Evolutionary conservation across 768 basidiomycete genomes (phyloP).

Genomic region (Tricholoma terreum): DNA sequence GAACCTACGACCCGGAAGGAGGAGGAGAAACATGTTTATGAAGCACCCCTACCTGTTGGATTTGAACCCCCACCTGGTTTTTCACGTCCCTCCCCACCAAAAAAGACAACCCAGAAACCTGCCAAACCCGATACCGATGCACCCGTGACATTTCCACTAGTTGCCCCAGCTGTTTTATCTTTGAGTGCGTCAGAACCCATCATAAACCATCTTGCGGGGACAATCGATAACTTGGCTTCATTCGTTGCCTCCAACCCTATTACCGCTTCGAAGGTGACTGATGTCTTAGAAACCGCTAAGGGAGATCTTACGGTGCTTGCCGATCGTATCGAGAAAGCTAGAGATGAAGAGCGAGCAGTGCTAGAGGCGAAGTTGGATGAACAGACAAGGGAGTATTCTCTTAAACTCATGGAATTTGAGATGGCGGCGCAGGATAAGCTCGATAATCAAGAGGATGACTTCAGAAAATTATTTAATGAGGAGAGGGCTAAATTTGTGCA

Average conservation of each 20-base stretch:
- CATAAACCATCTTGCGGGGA: conserved; percentile 85
- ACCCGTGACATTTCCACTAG: conserved; percentile 59
- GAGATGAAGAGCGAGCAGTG: conserved; percentile 70
- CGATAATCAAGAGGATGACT: conserved; percentile 81
- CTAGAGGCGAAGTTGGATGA: conserved; percentile 70
- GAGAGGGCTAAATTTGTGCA: conserved; percentile 72
- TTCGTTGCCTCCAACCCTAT: conserved; percentile 75
- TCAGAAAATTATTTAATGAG: conserved; percentile 75
- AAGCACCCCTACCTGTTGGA: conserved; percentile 80
- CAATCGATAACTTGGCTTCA: conserved; percentile 88
- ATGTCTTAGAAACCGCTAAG: conserved; percentile 79
- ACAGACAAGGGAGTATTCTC: conserved; percentile 79
- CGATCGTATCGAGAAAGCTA: conserved; percentile 71
- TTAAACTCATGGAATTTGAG: conserved; percentile 77
- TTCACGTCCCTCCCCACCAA: conserved; percentile 54
- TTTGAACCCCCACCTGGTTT: conserved; percentile 94
- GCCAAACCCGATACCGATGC: conserved; percentile 19
- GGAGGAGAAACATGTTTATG: conserved; percentile 50
- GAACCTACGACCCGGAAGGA: conserved; percentile 13
- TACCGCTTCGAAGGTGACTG: conserved; percentile 63
- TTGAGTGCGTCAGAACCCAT: conserved; percentile 82
- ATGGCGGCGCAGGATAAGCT: conserved; percentile 85
- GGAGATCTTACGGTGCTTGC: conserved; percentile 76
- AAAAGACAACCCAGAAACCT: conserved; percentile 30
- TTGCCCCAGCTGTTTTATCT: conserved; percentile 77